Conservation (phyloP, 2,329 filamentous ascomycete species). For the Zopfia rhizophila region DNA sequence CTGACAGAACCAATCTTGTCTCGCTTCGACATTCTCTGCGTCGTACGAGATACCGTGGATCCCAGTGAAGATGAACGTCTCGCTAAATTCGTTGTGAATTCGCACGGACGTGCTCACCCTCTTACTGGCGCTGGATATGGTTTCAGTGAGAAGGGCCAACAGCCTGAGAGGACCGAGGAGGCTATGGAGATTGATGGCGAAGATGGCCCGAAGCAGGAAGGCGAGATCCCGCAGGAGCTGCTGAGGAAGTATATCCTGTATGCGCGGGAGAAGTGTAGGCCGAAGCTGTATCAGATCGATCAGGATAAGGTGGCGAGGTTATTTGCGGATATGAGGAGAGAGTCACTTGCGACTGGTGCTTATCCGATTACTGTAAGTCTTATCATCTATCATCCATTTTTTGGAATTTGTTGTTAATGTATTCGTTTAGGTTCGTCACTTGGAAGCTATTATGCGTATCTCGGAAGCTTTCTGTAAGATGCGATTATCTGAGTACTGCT, state of each 20-base stretch:
- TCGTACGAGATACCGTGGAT: slow-evolving; percentile 95
- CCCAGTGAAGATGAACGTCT: slow-evolving; percentile 91
- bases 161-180: slow-evolving; percentile 53
- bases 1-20: slow-evolving; percentile 97
- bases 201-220: slow-evolving; percentile 63
- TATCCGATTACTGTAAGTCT: slow-evolving; percentile 93
- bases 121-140: slow-evolving; percentile 52
- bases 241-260: slow-evolving; percentile 97
- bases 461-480: slow-evolving; percentile 96
- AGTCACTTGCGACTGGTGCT: slow-evolving; percentile 91
- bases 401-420: background rate
- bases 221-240: slow-evolving; percentile 88
- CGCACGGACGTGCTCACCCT: slow-evolving; percentile 90
- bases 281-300: slow-evolving; percentile 97
- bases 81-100: slow-evolving; percentile 93
- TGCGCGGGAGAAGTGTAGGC: slow-evolving; percentile 85
- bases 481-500: slow-evolving; percentile 96
- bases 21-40: slow-evolving; percentile 96
- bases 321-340: slow-evolving; percentile 95
- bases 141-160: slow-evolving; percentile 36
- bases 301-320: slow-evolving; percentile 95
- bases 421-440: slow-evolving; percentile 80
- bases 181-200: slow-evolving; percentile 63
- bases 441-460: slow-evolving; percentile 97
- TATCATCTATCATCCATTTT: background rate